Evolutionary conservation across 129 eudicot genomes (phyloP).

Genomic region (Tagetes patula): DNA sequence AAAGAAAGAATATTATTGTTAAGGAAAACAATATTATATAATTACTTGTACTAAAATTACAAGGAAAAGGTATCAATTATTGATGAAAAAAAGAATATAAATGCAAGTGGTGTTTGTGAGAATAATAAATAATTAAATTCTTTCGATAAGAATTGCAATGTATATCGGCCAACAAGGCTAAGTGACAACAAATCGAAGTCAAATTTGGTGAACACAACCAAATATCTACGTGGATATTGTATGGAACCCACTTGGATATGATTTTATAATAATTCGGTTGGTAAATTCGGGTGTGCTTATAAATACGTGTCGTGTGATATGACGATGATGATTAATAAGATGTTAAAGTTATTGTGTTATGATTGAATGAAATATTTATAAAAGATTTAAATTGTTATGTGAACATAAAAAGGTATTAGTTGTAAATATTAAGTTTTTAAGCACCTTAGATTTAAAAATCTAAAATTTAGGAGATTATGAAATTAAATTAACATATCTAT

Average conservation of each 20-base stretch:
- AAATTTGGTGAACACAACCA: not conserved
- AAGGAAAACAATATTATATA: not conserved
- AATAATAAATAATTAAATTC: not conserved
- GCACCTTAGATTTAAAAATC: too few species aligned
- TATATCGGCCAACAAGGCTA: not conserved
- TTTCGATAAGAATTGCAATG: not conserved
- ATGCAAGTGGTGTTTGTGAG: conserved; percentile 4
- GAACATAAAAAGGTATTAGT: too few species aligned
- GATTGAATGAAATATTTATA: not conserved
- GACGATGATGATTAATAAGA: too few species aligned
- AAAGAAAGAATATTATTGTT: not conserved
- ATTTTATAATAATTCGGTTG: not conserved
- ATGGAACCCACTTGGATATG: conserved; percentile 2
- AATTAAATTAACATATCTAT: too few species aligned
- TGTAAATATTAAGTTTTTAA: too few species aligned
- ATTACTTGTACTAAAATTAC: not conserved
- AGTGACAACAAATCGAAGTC: conserved; percentile 6
- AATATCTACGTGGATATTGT: not conserved
- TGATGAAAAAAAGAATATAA: not conserved
- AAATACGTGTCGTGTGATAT: too few species aligned
- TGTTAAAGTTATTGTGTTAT: too few species aligned
- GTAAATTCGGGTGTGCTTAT: not conserved
- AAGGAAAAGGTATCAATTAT: not conserved
- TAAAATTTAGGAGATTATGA: not conserved
- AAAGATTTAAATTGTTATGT: too few species aligned